Evolutionary conservation across 495 filamentous ascomycete genomes (phyloP).

Genomic region (Daldinia loculata): DNA sequence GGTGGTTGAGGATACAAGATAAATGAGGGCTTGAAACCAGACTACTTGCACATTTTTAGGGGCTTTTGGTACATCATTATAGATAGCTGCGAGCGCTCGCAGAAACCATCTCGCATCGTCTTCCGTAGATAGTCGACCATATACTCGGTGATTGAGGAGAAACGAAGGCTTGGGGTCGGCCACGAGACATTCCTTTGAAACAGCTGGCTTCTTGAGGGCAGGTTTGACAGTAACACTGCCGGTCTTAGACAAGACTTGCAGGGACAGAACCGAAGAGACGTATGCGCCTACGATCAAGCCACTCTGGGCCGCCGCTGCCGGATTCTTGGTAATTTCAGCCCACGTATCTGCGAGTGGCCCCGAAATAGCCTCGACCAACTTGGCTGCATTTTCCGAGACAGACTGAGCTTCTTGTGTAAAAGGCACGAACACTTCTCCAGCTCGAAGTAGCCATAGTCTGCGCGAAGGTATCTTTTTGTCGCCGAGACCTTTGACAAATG

Average conservation of each 20-base stretch:
- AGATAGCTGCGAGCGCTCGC: constrained; percentile 71
- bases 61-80: constrained; percentile 51
- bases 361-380: constrained; percentile 67
- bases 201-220: constrained; percentile 65
- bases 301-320: constrained; percentile 75
- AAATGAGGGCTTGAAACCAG: constrained; percentile 87
- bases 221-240: constrained; percentile 53
- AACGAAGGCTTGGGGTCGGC: constrained; percentile 81
- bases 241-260: constrained; percentile 54
- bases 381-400: constrained; percentile 56
- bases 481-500: constrained; percentile 78
- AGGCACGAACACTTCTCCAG: constrained; percentile 76
- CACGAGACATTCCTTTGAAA: constrained; percentile 68
- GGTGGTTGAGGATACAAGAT: constrained; percentile 68
- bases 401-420: constrained; percentile 54
- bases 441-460: constrained; percentile 79
- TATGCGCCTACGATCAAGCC: constrained; percentile 79
- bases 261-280: constrained; percentile 70
- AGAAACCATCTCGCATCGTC: constrained; percentile 81
- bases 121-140: constrained; percentile 74
- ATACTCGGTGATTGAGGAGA: constrained; percentile 82
- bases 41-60: constrained; percentile 52
- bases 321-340: constrained; percentile 79
- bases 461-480: constrained; percentile 84
- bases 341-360: constrained; percentile 75